These are phyloP conservation scores for Apiotrichum siamense DNA, from an alignment of 1,284 basidiomycete genomes.

Conservation along the genomic window DNA sequence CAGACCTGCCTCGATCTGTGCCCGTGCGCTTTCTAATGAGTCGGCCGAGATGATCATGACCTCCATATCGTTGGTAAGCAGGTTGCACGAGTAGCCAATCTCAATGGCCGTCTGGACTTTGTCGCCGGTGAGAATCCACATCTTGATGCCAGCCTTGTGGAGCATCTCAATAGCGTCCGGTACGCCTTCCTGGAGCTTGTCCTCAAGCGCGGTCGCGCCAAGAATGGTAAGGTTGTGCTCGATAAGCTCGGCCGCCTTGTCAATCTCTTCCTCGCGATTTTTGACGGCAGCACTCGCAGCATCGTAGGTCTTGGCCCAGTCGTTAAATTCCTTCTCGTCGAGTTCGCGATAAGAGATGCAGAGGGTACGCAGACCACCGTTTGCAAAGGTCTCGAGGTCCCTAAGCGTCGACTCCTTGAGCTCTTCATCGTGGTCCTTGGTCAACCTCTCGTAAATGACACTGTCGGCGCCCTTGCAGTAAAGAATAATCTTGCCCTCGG, in stretches of 20 bases:
- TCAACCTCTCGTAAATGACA: slow-evolving; percentile 82
- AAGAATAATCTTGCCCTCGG: slow-evolving; percentile 72
- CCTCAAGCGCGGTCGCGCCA: slow-evolving; percentile 92
- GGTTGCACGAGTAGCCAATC: slow-evolving; percentile 87
- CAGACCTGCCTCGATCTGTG: slow-evolving; percentile 84
- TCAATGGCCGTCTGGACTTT: slow-evolving; percentile 98
- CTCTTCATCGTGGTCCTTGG: slow-evolving; percentile 62
- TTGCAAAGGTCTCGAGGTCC: slow-evolving; percentile 91
- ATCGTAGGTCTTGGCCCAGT: slow-evolving; percentile 78
- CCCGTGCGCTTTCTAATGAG: slow-evolving; percentile 63
- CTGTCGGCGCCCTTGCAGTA: slow-evolving; percentile 97
- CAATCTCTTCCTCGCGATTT: slow-evolving; percentile 83
- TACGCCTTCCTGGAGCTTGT: slow-evolving; percentile 94
- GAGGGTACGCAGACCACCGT: slow-evolving; percentile 82
- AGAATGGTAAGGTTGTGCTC: slow-evolving; percentile 77
- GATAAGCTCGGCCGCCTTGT: slow-evolving; percentile 75
- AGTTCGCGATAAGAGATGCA: slow-evolving; percentile 81
- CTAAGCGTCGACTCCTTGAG: slow-evolving; percentile 71
- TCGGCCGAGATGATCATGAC: slow-evolving; percentile 94
- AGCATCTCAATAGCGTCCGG: slow-evolving; percentile 91
- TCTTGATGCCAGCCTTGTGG: slow-evolving; percentile 89
- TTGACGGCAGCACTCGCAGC: slow-evolving; percentile 66
- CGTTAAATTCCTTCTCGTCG: slow-evolving; percentile 72
- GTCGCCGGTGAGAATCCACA: slow-evolving; percentile 77
- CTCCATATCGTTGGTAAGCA: slow-evolving; percentile 81